Evolutionary conservation across 2,329 filamentous ascomycete genomes (phyloP).

Genomic region (Monilinia laxa): DNA sequence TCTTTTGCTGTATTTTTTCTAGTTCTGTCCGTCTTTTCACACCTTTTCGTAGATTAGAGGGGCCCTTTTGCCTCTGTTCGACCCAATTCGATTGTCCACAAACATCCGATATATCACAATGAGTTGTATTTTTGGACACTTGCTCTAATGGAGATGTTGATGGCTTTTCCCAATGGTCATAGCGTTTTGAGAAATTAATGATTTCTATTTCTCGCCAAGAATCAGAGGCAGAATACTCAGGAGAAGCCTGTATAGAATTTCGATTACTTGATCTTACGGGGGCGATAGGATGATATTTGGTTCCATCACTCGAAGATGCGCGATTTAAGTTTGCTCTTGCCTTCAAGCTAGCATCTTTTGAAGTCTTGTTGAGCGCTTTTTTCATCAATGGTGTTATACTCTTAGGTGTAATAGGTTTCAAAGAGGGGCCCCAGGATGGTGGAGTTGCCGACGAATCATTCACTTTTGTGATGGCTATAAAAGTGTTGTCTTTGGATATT

Average conservation of each 20-base stretch:
- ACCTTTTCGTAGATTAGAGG: not conserved
- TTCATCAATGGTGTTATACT: not conserved
- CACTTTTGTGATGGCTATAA: not conserved
- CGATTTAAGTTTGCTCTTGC: not conserved
- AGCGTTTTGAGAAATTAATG: not conserved
- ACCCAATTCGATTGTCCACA: conserved; percentile 11
- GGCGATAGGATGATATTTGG: not conserved
- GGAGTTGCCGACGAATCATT: not conserved
- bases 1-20: not conserved
- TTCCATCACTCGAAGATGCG: not conserved
- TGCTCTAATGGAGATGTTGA: not conserved
- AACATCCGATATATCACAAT: not conserved
- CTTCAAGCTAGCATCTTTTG: not conserved
- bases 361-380: not conserved
- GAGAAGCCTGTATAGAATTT: not conserved
- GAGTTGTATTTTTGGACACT: not conserved
- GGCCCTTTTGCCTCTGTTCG: not conserved
- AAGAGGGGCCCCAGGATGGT: not conserved
- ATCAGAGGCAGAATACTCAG: not conserved
- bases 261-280: not conserved
- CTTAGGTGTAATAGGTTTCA: not conserved
- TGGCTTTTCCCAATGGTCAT: not conserved
- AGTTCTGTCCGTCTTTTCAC: no score
- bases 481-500: accelerated
- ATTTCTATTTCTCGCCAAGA: not conserved